Conservation (phyloP, 352 stramenopile genomes). For the Saprolegnia parasitica region DNA sequence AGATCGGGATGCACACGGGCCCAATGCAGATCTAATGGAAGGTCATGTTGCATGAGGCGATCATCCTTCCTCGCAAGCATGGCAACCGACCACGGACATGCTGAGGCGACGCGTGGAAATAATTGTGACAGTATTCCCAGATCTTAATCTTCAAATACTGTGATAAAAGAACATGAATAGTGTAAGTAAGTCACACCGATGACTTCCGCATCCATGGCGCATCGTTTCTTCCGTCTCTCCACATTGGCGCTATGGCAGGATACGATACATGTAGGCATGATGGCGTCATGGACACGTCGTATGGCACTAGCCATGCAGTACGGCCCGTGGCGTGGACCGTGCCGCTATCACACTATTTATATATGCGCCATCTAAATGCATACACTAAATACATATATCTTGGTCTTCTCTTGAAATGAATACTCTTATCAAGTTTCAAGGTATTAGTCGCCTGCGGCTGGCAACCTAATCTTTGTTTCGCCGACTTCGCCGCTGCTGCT, state of each 20-base stretch:
- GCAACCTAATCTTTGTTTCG: neutral
- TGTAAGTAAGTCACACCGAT: too few relatives aligned
- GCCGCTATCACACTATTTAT: too few relatives aligned
- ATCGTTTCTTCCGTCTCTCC: too few relatives aligned
- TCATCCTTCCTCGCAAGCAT: neutral
- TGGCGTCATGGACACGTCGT: too few relatives aligned
- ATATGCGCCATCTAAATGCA: too few relatives aligned
- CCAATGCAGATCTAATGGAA: constrained; percentile 68
- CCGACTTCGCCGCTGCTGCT: neutral
- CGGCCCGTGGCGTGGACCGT: too few relatives aligned
- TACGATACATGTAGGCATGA: too few relatives aligned
- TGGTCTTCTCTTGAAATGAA: neutral
- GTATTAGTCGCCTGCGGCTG: neutral
- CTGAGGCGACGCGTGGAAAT: neutral
- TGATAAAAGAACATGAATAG: neutral
- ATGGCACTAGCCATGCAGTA: too few relatives aligned
- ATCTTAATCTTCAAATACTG: neutral
- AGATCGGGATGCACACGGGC: constrained; percentile 70
- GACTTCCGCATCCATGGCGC: too few relatives aligned
- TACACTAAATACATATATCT: neutral
- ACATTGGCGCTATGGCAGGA: too few relatives aligned
- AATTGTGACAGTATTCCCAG: neutral
- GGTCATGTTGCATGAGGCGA: neutral
- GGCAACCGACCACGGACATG: neutral
- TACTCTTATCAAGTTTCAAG: neutral